Evolutionary conservation across 306 rosid species (phyloP), one percentile per base, ranked within the genome.

Genomic region (Lablab purpureus): DNA sequence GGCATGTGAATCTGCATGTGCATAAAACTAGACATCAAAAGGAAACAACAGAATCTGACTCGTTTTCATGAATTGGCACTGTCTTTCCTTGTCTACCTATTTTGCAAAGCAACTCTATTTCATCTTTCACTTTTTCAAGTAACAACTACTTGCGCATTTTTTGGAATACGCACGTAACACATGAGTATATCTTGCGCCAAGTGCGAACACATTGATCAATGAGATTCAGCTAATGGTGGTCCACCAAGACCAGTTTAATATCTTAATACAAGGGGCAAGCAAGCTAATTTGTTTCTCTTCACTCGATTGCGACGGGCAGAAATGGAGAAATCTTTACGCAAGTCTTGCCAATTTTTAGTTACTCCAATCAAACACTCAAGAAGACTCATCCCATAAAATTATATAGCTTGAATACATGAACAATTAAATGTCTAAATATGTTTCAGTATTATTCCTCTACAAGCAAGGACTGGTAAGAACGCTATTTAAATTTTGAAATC

Each of bases 1-100:
- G 70, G 60, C 84, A 82, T 58, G 70, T 80, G 87, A 77, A 32
- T 85, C 65, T 32, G 32, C 86, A 87, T 81, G 86, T 88, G 89
- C 87, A 62, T 21, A 14, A 40, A 28, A 37, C 41, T 40, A 73
- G 4, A 43, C 45, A 64, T 30, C 2, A 12, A 62, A 15, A 41
- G 18, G 22, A 62, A 65, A 32, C 32, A 64, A 67, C 43, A 68
- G 63, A 74, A 77, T 84, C 85, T 68, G 0, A 0, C 30, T 77
- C 60, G 5, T 52, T 83, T 54, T 72, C 75, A 30, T 63, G 60
- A 74, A 45, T 59, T 76, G 64, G 14, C 64, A 4, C 5, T 36
- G 10, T 62, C 83, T 67, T 36, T 77, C 59, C 36, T 66, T 51
- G 3, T 52, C 67, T 41, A 3, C 47, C 50, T 70, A 15, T 65